These are phyloP conservation scores for Hippophae gyantsensis DNA, from an alignment of 306 rosid genomes.

Conservation along the genomic window DNA sequence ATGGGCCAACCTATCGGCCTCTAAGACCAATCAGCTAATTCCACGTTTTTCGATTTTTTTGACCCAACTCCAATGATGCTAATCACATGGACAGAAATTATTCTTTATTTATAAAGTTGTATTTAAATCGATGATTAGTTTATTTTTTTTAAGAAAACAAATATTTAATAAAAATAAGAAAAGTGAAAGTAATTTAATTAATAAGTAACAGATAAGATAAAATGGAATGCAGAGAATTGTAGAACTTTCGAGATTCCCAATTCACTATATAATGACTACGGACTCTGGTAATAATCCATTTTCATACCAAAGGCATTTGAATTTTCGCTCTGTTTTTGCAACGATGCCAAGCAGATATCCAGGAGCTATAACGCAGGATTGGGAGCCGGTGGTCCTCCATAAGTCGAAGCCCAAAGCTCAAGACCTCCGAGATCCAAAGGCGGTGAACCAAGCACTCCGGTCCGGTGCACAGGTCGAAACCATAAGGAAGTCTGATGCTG, in stretches of 20 bases:
- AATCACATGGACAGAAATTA: too few relatives aligned
- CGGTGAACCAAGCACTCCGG: slow-evolving; percentile 66
- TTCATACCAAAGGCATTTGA: too few relatives aligned
- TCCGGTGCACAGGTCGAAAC: slow-evolving; percentile 52
- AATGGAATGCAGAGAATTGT: not conserved
- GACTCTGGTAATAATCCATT: too few relatives aligned
- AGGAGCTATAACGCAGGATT: slow-evolving; percentile 56
- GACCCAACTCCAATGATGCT: too few relatives aligned
- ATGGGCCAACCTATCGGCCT: too few relatives aligned
- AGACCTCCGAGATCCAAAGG: slow-evolving; percentile 51
- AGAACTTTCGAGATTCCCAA: slow-evolving; percentile 32
- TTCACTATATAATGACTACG: not conserved
- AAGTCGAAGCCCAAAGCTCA: slow-evolving; percentile 48
- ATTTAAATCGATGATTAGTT: too few relatives aligned
- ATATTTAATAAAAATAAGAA: too few relatives aligned
- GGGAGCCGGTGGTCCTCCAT: slow-evolving; percentile 70
- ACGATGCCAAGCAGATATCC: slow-evolving; percentile 60
- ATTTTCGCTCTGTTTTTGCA: not conserved
- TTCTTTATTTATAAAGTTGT: too few relatives aligned
- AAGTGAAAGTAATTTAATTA: too few relatives aligned
- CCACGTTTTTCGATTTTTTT: too few relatives aligned
- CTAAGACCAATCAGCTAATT: too few relatives aligned
- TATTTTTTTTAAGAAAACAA: too few relatives aligned
- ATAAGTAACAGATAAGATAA: not conserved
- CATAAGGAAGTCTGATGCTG: slow-evolving; percentile 53